Percentiles rank a stretch among this genome's conserved stretches.
These are phyloP conservation scores for Lenzites betulinus DNA, from an alignment of 768 basidiomycete genomes.

Conservation along the genomic window DNA sequence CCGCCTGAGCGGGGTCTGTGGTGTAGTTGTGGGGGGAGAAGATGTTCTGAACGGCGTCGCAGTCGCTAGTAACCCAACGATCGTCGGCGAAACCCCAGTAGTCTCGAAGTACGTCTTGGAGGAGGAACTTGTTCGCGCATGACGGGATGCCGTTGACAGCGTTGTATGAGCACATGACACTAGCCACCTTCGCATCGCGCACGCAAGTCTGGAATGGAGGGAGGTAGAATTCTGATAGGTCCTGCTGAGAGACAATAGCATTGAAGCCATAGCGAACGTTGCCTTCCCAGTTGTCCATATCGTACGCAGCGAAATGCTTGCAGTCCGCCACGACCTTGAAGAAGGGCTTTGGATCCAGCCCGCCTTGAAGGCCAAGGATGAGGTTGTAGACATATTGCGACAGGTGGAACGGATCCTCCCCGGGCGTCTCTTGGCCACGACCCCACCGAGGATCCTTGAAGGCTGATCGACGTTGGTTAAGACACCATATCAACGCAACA, in stretches of 20 bases:
- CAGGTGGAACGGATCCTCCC: constrained; percentile 58
- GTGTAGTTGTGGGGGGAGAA: constrained; percentile 53
- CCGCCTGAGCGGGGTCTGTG: constrained; percentile 45
- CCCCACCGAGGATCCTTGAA: constrained; percentile 69
- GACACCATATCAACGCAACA: background rate
- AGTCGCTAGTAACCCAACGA: constrained; percentile 59
- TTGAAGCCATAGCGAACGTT: constrained; percentile 51
- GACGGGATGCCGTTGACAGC: constrained; percentile 60
- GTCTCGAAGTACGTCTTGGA: constrained; percentile 53
- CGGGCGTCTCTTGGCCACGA: constrained; percentile 61
- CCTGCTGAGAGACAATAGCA: constrained; percentile 55
- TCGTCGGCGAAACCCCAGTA: constrained; percentile 51
- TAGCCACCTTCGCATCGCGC: constrained; percentile 59
- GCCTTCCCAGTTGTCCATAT: constrained; percentile 58
- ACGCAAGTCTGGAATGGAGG: constrained; percentile 60
- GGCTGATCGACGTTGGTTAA: constrained; percentile 20
- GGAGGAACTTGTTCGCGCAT: constrained; percentile 54
- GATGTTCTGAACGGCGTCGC: constrained; percentile 55
- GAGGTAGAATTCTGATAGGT: constrained; percentile 57
- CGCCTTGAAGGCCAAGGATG: constrained; percentile 58
- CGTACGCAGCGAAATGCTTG: constrained; percentile 64
- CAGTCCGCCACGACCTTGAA: constrained; percentile 58
- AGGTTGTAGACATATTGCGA: constrained; percentile 56
- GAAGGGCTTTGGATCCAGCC: constrained; percentile 51
- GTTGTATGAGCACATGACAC: constrained; percentile 68